Conservation (phyloP, 441 rosid species). For the Arabidopsis hybrid region DNA sequence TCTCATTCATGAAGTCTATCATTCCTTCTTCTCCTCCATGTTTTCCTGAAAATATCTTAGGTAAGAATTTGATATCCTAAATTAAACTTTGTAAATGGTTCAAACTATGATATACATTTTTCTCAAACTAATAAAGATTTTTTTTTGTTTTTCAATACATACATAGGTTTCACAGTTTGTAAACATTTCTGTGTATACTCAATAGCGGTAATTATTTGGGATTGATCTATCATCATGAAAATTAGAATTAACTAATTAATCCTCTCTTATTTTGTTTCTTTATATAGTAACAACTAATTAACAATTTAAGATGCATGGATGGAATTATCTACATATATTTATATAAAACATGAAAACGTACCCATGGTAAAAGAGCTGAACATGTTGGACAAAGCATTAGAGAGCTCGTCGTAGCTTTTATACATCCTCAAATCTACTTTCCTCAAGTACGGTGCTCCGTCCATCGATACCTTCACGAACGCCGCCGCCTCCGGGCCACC, state of each 20-base stretch:
- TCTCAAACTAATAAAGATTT: neutral
- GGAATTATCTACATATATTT: neutral
- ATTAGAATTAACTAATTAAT: neutral
- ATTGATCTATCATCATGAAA: neutral
- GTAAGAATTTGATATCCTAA: neutral
- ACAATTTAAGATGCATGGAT: conserved; percentile 10
- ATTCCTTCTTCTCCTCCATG: conserved; percentile 76
- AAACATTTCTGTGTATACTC: neutral
- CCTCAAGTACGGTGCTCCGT: conserved; percentile 90
- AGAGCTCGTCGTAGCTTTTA: conserved; percentile 69
- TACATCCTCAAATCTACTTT: conserved; percentile 81
- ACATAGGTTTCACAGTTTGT: too few species aligned
- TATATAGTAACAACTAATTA: conserved; percentile 7
- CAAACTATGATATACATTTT: neutral
- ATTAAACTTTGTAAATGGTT: neutral
- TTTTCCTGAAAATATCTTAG: conserved; percentile 49
- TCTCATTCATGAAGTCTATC: conserved; percentile 78
- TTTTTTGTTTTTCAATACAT: neutral
- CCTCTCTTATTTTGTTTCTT: neutral
- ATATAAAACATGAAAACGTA: conserved; percentile 26
- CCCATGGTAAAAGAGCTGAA: conserved; percentile 73
- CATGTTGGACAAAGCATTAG: conserved; percentile 69
- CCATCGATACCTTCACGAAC: conserved; percentile 90
- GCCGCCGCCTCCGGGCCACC: conserved; percentile 40
- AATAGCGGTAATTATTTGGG: neutral